Conservation (phyloP, 805 yeast genomes). For the Cyberlindnera suaveolens region DNA sequence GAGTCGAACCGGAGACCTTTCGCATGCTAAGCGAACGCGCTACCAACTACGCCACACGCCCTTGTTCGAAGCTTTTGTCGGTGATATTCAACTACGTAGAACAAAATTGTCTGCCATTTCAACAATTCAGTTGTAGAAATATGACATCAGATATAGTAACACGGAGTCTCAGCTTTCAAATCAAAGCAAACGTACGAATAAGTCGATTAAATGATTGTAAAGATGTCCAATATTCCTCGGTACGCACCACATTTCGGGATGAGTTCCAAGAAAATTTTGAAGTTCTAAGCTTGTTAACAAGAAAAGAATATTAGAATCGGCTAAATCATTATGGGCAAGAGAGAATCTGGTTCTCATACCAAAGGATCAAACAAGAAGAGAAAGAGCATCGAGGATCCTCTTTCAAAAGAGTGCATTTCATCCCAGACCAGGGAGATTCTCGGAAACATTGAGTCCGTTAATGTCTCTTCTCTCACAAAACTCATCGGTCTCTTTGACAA, state of each 20-base stretch:
- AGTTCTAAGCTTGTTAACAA: too few species aligned
- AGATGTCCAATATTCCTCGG: too few species aligned
- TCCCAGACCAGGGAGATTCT: constrained; percentile 6
- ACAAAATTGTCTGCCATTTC: too few species aligned
- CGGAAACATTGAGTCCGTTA: constrained; percentile 3
- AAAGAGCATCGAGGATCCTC: neutral
- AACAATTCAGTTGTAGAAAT: too few species aligned
- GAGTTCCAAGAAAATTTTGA: too few species aligned
- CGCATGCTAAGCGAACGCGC: constrained; percentile 80
- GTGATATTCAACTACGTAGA: neutral
- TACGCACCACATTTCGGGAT: too few species aligned
- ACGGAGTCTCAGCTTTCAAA: too few species aligned
- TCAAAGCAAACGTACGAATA: neutral
- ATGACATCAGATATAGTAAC: too few species aligned
- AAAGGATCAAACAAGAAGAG: constrained; percentile 2
- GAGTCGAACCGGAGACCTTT: constrained; percentile 77
- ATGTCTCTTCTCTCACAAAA: constrained; percentile 4
- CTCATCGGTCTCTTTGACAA: constrained; percentile 17
- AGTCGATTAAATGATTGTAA: too few species aligned
- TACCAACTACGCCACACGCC: constrained; percentile 83
- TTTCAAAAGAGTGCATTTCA: constrained; percentile 13
- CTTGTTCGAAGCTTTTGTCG: constrained; percentile 15
- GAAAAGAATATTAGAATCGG: neutral
- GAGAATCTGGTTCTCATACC: constrained; percentile 2
- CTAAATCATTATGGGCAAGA: constrained; percentile 8